Conservation (phyloP, 2,329 filamentous ascomycete genomes). For the Sphaerulina populicola region DNA sequence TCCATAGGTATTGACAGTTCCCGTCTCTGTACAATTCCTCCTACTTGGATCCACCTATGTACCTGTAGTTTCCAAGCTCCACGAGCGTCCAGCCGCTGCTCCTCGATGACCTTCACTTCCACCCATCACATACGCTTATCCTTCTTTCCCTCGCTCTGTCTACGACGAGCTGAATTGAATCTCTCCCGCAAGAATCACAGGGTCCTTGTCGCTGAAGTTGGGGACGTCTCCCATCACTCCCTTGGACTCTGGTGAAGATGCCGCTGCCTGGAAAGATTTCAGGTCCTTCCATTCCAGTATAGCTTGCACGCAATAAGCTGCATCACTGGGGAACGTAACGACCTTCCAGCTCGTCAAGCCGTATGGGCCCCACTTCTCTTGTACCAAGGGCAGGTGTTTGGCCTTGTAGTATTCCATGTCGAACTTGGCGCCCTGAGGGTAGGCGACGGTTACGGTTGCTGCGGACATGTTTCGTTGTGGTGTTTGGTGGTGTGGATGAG, state of each 20-base stretch:
- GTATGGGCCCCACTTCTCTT: conserved; percentile 26
- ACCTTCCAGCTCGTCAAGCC: conserved; percentile 32
- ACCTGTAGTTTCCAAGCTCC: too few species aligned
- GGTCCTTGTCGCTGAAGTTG: conserved; percentile 34
- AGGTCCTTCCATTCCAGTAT: conserved; percentile 29
- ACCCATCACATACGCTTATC: background rate
- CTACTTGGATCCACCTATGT: background rate
- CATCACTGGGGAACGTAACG: conserved; percentile 27
- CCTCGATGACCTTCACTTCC: too few species aligned
- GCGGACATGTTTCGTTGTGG: background rate
- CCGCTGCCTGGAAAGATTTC: conserved; percentile 26
- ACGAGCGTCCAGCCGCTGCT: too few species aligned
- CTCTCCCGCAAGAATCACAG: conserved; percentile 28
- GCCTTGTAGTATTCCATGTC: conserved; percentile 36
- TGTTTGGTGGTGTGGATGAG: background rate
- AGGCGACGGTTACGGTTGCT: conserved; percentile 30
- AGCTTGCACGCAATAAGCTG: conserved; percentile 31
- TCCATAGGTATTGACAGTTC: too few species aligned
- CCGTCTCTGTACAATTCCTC: background rate
- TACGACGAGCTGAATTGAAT: conserved; percentile 17
- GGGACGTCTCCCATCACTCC: conserved; percentile 29
- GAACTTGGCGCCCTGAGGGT: conserved; percentile 33
- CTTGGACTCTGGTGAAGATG: conserved; percentile 18
- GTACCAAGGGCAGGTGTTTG: conserved; percentile 35
- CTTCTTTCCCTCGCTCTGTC: background rate